Evolutionary conservation across 768 basidiomycete genomes (phyloP).

Genomic region (Psilocybe azurescens): DNA sequence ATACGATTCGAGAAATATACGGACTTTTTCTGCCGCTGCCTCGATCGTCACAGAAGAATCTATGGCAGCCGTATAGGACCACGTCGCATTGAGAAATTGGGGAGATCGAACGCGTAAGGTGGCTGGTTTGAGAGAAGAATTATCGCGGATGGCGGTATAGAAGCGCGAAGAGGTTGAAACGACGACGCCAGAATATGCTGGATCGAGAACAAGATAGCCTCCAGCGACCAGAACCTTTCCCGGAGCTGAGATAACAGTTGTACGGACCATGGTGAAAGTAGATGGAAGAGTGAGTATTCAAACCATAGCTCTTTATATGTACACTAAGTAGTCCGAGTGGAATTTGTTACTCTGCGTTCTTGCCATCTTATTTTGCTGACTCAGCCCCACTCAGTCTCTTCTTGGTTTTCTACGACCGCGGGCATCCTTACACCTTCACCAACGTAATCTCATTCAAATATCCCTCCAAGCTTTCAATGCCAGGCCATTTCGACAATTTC

Average conservation of each 20-base stretch:
- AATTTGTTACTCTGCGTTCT: conserved; percentile 13
- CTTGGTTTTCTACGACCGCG: conserved; percentile 12
- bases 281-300: conserved; percentile 15
- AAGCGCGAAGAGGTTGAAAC: conserved; percentile 94
- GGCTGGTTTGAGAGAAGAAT: conserved; percentile 31
- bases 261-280: conserved; percentile 41
- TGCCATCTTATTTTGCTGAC: conserved; percentile 20
- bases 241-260: conserved; percentile 86
- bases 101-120: conserved; percentile 84
- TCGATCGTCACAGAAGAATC: conserved; percentile 40
- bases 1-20: conserved; percentile 22
- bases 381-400: conserved; percentile 10
- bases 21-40: conserved; percentile 45
- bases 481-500: conserved; percentile 9
- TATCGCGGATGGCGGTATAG: conserved; percentile 74
- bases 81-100: conserved; percentile 84
- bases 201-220: conserved; percentile 96
- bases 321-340: conserved; percentile 6
- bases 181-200: conserved; percentile 82
- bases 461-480: conserved; percentile 16
- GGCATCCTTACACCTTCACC: conserved; percentile 9
- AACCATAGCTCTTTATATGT: conserved; percentile 17
- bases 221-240: conserved; percentile 97
- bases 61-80: conserved; percentile 67
- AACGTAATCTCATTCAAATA: conserved; percentile 24